Conservation (phyloP, 805 yeast species). For the Jamesozyma hellenica region DNA sequence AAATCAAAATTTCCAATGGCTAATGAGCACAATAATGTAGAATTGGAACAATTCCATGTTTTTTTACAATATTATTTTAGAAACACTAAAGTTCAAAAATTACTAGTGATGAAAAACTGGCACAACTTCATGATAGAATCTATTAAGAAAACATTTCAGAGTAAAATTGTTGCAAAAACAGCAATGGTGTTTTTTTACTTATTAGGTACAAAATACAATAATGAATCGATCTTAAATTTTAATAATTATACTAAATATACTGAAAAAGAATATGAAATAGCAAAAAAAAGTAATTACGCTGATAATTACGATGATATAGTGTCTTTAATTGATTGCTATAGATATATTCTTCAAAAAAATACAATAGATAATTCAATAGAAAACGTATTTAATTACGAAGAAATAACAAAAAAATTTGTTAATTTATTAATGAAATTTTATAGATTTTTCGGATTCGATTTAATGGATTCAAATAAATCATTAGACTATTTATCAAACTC, state of each 20-base stretch:
- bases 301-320: constrained; percentile 32
- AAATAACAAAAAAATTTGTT: constrained; percentile 6
- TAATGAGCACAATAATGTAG: constrained; percentile 24
- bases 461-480: constrained; percentile 12
- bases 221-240: constrained; percentile 26
- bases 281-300: constrained; percentile 12
- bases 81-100: constrained; percentile 7
- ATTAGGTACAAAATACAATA: constrained; percentile 11
- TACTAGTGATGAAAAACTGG: constrained; percentile 8
- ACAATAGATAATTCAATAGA: constrained; percentile 8
- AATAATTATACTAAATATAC: constrained; percentile 35
- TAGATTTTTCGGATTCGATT: constrained; percentile 10
- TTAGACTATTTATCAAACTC: constrained; percentile 16
- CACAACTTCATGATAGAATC: constrained; percentile 25
- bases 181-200: constrained; percentile 29
- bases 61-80: constrained; percentile 24
- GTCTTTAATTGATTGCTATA: constrained; percentile 22
- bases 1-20: constrained; percentile 38
- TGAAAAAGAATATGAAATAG: constrained; percentile 29
- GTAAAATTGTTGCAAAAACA: constrained; percentile 27
- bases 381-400: constrained; percentile 12
- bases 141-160: constrained; percentile 39
- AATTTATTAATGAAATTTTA: constrained; percentile 13
- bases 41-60: constrained; percentile 26
- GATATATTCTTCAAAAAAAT: constrained; percentile 13